Conservation (phyloP, 257 asterid species). For the Capsicum pubescens region DNA sequence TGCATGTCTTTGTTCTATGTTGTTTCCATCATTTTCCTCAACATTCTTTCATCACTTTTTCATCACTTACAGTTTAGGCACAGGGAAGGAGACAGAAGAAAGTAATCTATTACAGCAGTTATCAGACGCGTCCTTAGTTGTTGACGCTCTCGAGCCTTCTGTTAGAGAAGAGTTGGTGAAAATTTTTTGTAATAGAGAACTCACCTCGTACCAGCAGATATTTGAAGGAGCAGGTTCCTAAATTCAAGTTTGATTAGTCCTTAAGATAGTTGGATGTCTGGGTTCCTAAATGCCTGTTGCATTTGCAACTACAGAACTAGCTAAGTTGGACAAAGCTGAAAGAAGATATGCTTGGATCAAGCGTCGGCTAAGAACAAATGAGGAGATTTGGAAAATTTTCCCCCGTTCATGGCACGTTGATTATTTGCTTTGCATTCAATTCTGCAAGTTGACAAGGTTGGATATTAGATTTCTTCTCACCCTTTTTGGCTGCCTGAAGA, state of each 20-base stretch:
- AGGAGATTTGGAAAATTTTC: slow-evolving; percentile 93
- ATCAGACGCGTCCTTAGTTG: slow-evolving; percentile 96
- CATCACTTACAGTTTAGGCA: slow-evolving; percentile 77
- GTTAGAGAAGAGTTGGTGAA: slow-evolving; percentile 96
- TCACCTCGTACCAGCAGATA: slow-evolving; percentile 93
- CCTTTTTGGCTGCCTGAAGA: neutral
- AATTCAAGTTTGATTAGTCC: slow-evolving; percentile 17
- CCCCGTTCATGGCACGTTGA: slow-evolving; percentile 94
- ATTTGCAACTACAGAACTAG: slow-evolving; percentile 62
- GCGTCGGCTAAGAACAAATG: slow-evolving; percentile 90
- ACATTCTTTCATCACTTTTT: slow-evolving; percentile 29
- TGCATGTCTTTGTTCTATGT: neutral
- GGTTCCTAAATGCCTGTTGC: slow-evolving; percentile 33
- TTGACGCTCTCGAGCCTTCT: slow-evolving; percentile 98
- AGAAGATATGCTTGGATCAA: slow-evolving; percentile 98
- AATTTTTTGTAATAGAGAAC: slow-evolving; percentile 87
- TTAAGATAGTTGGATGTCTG: slow-evolving; percentile 33
- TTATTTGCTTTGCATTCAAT: slow-evolving; percentile 94
- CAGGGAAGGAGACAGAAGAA: slow-evolving; percentile 94
- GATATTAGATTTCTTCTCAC: slow-evolving; percentile 33
- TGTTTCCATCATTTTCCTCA: slow-evolving; percentile 23
- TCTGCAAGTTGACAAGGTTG: slow-evolving; percentile 97
- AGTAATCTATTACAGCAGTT: slow-evolving; percentile 86
- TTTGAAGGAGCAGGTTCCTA: slow-evolving; percentile 93
- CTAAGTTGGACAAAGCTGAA: slow-evolving; percentile 93